A percentile compares a stretch with the other conserved stretches of the same genome.
phyloP scores from a whole-genome alignment of 2,329 filamentous ascomycete species.

The Aspergillus sergii region DNA sequence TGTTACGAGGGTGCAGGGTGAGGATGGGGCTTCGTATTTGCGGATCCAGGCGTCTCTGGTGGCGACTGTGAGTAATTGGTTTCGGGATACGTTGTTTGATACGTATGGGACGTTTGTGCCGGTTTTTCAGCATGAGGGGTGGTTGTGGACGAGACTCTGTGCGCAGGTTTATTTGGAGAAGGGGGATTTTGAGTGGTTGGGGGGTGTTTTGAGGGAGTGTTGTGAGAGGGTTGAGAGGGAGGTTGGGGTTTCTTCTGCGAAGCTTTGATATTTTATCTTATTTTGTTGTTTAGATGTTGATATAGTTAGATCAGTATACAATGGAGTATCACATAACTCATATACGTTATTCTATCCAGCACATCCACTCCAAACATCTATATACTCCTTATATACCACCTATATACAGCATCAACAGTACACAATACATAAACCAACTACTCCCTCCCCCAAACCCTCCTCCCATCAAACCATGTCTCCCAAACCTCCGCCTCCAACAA shows the following conservation, averaged over 20 bases:
- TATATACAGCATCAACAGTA: too few species aligned
- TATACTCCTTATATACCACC: too few species aligned
- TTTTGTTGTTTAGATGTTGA: too few species aligned
- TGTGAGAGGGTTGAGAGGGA: conserved; percentile 56
- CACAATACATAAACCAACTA: background rate
- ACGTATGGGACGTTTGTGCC: conserved; percentile 74
- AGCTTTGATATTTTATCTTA: background rate
- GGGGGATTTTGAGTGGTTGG: conserved; percentile 75
- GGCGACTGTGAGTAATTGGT: conserved; percentile 54
- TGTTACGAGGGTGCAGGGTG: background rate
- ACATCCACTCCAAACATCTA: too few species aligned
- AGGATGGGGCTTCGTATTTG: background rate
- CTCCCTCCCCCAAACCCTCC: conserved; percentile 26
- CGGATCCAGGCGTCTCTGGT: conserved; percentile 33
- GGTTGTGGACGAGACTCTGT: conserved; percentile 73
- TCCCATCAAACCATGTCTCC: conserved; percentile 49
- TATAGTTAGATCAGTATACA: too few species aligned
- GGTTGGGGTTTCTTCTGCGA: background rate
- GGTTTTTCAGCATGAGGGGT: conserved; percentile 61
- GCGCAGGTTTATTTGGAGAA: conserved; percentile 83
- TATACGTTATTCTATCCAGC: too few species aligned
- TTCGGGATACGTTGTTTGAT: conserved; percentile 55
- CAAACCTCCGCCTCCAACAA: conserved; percentile 43
- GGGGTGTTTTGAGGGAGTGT: conserved; percentile 58
- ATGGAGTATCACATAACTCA: too few species aligned